phyloP scores from a whole-genome alignment of 805 yeast species.

The Jamesozyma gamospora region DNA sequence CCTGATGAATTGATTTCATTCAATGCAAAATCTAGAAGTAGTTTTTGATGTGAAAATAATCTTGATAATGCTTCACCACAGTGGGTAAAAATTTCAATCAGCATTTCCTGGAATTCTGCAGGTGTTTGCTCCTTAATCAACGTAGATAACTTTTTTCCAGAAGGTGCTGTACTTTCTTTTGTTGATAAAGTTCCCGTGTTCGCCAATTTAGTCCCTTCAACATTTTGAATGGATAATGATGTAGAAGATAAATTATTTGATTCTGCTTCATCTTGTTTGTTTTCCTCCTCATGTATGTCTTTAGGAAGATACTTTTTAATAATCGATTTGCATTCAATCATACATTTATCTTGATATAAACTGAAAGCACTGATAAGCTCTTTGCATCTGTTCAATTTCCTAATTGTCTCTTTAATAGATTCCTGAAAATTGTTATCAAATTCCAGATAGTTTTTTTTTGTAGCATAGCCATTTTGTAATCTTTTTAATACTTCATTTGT shows the following conservation, averaged over 20 bases:
- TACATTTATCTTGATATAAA: constrained; percentile 56
- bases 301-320: constrained; percentile 58
- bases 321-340: constrained; percentile 60
- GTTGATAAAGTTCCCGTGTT: background rate
- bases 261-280: background rate
- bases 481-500: constrained; percentile 42
- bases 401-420: constrained; percentile 38
- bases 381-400: constrained; percentile 52
- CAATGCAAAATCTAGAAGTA: constrained; percentile 61
- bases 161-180: constrained; percentile 16
- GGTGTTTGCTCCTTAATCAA: constrained; percentile 59
- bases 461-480: constrained; percentile 22
- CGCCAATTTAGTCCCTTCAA: background rate
- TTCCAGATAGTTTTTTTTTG: constrained; percentile 24
- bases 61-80: constrained; percentile 67
- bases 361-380: constrained; percentile 52
- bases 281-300: constrained; percentile 16
- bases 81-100: constrained; percentile 47
- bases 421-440: constrained; percentile 34
- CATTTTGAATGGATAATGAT: background rate
- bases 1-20: constrained; percentile 27
- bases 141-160: constrained; percentile 34
- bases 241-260: constrained; percentile 1
- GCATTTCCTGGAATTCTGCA: constrained; percentile 63
- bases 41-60: constrained; percentile 67